Evolutionary conservation across 768 basidiomycete species (phyloP), one percentile per base, ranked within the genome.

Genomic region (Suillus ampliporus): DNA sequence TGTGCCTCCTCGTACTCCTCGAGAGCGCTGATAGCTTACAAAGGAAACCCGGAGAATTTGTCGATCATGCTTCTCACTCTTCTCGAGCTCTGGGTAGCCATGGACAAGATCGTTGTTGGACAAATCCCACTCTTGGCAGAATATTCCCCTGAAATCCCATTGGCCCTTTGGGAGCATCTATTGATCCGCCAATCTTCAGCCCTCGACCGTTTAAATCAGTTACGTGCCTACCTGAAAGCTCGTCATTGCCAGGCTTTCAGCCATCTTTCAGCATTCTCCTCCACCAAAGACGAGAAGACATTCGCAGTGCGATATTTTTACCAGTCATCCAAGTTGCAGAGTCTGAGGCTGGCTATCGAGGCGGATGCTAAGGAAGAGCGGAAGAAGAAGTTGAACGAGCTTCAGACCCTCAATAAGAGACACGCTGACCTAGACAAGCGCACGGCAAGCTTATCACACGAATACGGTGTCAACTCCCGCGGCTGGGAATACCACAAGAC

Each of bases 41-140:
- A 57, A 10, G 63, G 64, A 15, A 80, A 76, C 43, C 78, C 82
- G 4, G 82, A 83, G 57, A 65, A 72, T 37, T 41, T 71, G 7
- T 84, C 83, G 0, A 59, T 79, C 1, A 81, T 86, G 77, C 64
- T 85, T 48, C 68, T 86, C 44, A 73, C 72, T 6, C 60, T 53
- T 14, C 23, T 73, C 34, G 79, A 83, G 28, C 73, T 79, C 34
- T 79, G 78, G 79, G 61, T 76, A 17, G 78, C 73, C 0, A 61
- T 80, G 11, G 78, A 79, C 57, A 72, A 65, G 11, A 19, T 74
- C 7, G 64, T 63, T 1, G 43, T 71, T 26, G 35, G 21, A 14
- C 60, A 65, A 23, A 71, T 65, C 23, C 72, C 77, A 1, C 62
- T 79, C 14, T 60, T 79, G 1, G 56, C 38, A 0, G 61, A 77